phyloP scores from a whole-genome alignment of 2,329 filamentous ascomycete species.

The Phyllosticta citriasiana region DNA sequence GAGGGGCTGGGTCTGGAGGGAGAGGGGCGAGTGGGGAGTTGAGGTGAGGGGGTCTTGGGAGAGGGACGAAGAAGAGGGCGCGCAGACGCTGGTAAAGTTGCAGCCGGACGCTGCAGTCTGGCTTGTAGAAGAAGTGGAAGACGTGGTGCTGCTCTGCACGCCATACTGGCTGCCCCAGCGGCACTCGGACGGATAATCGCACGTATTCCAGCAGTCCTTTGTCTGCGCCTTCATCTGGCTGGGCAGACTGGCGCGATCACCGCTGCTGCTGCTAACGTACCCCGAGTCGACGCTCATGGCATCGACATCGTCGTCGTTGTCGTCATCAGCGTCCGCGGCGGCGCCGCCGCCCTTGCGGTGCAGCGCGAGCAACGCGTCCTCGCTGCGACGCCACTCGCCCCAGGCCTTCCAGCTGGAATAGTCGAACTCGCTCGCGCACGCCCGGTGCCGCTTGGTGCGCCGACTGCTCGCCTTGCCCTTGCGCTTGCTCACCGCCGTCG shows the following conservation, averaged over 20 bases:
- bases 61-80: slow-evolving; percentile 2
- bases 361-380: slow-evolving; percentile 12
- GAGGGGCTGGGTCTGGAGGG: not conserved
- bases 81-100: not conserved
- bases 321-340: slow-evolving; percentile 12
- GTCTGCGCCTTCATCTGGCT: not conserved
- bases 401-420: slow-evolving; percentile 41
- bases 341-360: slow-evolving; percentile 10
- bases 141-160: not conserved
- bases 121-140: not conserved
- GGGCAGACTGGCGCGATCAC: not conserved
- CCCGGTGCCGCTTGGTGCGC: slow-evolving; percentile 13
- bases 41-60: not conserved
- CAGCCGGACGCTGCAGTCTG: not conserved
- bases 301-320: not conserved
- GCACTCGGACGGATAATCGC: slow-evolving; percentile 39
- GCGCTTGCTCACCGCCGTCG: slow-evolving; percentile 25
- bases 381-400: slow-evolving; percentile 33
- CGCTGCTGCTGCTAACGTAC: not conserved
- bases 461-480: slow-evolving; percentile 18
- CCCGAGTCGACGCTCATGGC: not conserved
- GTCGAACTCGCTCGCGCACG: slow-evolving; percentile 44
- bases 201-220: slow-evolving; percentile 35
- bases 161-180: slow-evolving; percentile 23
- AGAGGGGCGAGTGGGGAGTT: not conserved